A percentile compares a stretch with the other conserved stretches of the same genome.
Evolutionary conservation across 441 rosid species (phyloP).

Genomic region (Corymbia calophylla): DNA sequence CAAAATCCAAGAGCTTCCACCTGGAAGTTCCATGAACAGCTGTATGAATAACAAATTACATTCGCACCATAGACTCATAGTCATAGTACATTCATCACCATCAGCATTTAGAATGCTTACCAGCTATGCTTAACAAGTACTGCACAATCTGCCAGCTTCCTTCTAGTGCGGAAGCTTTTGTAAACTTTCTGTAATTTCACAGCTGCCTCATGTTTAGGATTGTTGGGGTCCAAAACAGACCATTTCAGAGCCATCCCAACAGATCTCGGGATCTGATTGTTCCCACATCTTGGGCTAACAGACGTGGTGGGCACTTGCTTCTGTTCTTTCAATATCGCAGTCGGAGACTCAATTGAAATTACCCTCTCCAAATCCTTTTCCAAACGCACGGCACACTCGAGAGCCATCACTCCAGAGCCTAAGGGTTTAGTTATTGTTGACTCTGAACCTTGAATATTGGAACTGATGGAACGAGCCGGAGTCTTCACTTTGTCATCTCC

Average conservation of each 20-base stretch:
- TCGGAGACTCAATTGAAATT: not conserved
- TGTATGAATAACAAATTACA: not conserved
- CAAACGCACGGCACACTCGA: not conserved
- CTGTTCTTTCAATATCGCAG: not conserved
- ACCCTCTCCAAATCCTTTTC: not conserved
- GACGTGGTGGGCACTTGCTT: not conserved
- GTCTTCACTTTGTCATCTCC: not conserved
- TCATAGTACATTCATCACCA: not conserved
- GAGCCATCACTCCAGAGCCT: not conserved
- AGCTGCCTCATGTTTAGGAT: conserved; percentile 69
- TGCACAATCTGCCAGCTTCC: conserved; percentile 95
- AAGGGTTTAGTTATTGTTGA: not conserved
- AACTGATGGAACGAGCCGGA: not conserved
- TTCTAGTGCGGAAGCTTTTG: conserved; percentile 83
- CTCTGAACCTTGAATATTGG: not conserved
- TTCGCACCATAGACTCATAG: not conserved
- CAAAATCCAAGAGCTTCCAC: conserved; percentile 97
- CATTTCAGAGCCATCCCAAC: not conserved
- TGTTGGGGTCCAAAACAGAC: conserved; percentile 21
- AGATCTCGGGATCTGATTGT: not conserved
- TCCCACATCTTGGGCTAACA: not conserved
- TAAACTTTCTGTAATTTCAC: conserved; percentile 72
- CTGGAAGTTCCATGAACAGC: conserved; percentile 16
- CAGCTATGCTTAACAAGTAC: conserved; percentile 90
- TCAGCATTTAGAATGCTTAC: conserved; percentile 23